Evolutionary conservation across 164 flowering plant species (phyloP), one percentile per base, ranked within the genome.

Genomic region (Magnolia sinica): DNA sequence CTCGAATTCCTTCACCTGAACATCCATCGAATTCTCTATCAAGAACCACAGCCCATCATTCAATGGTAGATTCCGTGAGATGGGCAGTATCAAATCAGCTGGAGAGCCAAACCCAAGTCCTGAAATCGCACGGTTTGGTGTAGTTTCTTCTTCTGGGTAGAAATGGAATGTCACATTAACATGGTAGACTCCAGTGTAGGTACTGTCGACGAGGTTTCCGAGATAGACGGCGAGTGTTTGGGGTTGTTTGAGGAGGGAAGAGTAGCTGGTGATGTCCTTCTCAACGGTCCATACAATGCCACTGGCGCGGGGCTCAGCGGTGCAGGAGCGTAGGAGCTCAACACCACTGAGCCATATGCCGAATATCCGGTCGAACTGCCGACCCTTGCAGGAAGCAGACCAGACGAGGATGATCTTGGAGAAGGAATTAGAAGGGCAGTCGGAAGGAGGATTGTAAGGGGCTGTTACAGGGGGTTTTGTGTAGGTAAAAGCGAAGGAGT

Each of bases 331-430:
- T 18, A 96, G 87, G 74, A 96, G 79, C 92, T 96, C 98, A 8
- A 89, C 97, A 0, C 97, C 98, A n/a, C 88, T 85, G 4, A 96
- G 78, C 99, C 98, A 96, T 73, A 94, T 87, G 14, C 99, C 98
- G 69, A 94, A 94, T 66, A 94, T 96, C 6, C 99, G 84, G 77
- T 96, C 98, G 64, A 89, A 94, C 77, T 94, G 98, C 68, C 91
- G 82, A 20, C 97, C 98, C 79, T 85, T 87, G 74, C 91, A 85
- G 1, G 90, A 86, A 0, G 99, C 92, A 1, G 76, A 86, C 92
- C 90, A 92, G 58, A 94, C 92, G n/a, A 96, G 84, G 50, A 94
- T 90, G 67, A 94, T 84, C 76, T 81, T 90, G 76, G 91, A 85
- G 83, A 86, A 89, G 1, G 79, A 58, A 2, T 78, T 80, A 20